Percentiles rank a stretch among this genome's conserved stretches.
These are phyloP conservation scores for Gracilaria caudata DNA, from an alignment of 23 red algal species.

Conservation along the genomic window DNA sequence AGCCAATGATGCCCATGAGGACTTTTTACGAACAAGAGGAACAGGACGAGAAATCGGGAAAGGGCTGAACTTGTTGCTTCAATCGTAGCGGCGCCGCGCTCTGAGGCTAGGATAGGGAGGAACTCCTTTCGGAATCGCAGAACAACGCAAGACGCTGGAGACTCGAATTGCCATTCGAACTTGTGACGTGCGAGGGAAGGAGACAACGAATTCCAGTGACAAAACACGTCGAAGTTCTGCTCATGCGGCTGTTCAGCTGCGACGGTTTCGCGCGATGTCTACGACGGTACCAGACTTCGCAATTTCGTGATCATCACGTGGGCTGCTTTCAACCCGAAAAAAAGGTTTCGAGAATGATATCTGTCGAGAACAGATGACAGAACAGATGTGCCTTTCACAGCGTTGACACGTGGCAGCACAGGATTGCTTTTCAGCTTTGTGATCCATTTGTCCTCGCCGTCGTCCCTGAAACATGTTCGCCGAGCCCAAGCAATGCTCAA, in stretches of 20 bases:
- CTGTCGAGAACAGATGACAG: no score
- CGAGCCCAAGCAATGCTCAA: background rate
- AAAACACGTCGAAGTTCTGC: no score
- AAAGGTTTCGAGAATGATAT: no score
- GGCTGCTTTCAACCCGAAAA: no score
- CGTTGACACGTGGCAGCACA: background rate
- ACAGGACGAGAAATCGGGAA: background rate
- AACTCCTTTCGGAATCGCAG: background rate
- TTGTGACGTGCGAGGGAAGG: background rate
- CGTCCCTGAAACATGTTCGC: background rate
- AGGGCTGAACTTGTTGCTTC: background rate
- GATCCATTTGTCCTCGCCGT: slow-evolving; percentile 5
- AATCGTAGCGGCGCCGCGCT: background rate
- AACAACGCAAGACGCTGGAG: background rate
- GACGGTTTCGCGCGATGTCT: no score
- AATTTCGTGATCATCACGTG: no score
- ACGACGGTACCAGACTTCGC: no score
- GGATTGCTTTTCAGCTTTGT: background rate
- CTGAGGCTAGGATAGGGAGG: background rate
- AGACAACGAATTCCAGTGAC: no score
- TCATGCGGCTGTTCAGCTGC: no score
- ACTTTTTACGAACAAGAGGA: background rate
- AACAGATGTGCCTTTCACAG: no score
- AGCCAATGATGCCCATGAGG: slow-evolving; percentile 82
- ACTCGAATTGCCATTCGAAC: slow-evolving; percentile 14